phyloP scores from a whole-genome alignment of 2,329 filamentous ascomycete genomes.

The Fusarium sp. region DNA sequence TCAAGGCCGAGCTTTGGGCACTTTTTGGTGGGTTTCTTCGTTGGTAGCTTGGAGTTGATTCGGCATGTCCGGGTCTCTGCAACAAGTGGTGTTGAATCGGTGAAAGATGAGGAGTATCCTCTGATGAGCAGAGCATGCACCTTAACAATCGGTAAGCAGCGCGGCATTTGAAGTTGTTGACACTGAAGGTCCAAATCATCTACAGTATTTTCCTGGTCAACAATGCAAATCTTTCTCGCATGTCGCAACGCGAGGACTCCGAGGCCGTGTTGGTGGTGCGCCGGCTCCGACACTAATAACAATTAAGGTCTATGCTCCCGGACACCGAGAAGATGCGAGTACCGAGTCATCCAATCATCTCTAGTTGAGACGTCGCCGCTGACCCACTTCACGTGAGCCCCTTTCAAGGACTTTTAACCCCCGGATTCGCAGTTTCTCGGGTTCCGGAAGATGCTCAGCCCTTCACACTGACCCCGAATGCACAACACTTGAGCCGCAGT shows the following conservation, averaged over 20 bases:
- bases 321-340: conserved; percentile 3
- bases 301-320: background rate
- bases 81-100: background rate
- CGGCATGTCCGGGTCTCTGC: background rate
- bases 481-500: background rate
- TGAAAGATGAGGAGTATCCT: background rate
- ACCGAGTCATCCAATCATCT: background rate
- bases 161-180: background rate
- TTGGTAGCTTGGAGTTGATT: background rate
- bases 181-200: background rate
- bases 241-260: background rate
- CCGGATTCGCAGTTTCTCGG: conserved; percentile 6
- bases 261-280: background rate
- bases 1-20: background rate
- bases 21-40: background rate
- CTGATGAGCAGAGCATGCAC: background rate
- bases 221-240: background rate
- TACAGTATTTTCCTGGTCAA: background rate
- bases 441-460: background rate
- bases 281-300: background rate
- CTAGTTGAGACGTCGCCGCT: background rate
- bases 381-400: background rate
- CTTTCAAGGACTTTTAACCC: background rate
- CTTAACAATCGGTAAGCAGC: background rate
- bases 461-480: background rate